Evolutionary conservation across 1,284 basidiomycete species (phyloP), one percentile per base, ranked within the genome.

Genomic region (Microbotryum silenes-acaulis): DNA sequence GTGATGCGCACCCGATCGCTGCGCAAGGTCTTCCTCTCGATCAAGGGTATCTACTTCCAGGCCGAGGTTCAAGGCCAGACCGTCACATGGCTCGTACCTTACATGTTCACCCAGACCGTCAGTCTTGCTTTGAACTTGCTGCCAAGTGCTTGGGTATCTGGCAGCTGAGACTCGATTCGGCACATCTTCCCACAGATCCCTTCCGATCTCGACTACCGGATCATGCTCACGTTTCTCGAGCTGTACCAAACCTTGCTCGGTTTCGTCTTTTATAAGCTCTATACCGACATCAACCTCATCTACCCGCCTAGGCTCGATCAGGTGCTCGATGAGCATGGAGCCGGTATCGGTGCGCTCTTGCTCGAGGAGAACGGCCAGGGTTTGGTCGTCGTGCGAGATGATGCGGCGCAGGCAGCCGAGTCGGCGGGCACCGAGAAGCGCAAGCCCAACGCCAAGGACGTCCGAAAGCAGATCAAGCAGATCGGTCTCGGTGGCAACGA

Each of bases 11-110:
- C 90, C 1, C 83, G 82, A 70, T 82, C 88, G 10, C 81, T 98
- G 48, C 84, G 88, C 63, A 97, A 97, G 77, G 84, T 88, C 37
- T 98, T 99, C 79, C 81, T 99, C 61, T 94, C 91, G 56, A 97
- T 99, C 77, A 98, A 98, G 78, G 96, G 96, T 52, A 85, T 98
- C 62, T 99, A 98, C 78, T 97, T 96, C 78, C 94, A 98, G 77
- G 92, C 91, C 16, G 90, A 96, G 74, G 83, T 97, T 33, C 84
- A 89, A 79, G 93, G 91, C 68, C 90, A 98, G 77, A 85, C 82
- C 33, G 76, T 80, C 47, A 93, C 92, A 54, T 99, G 96, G 96
- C 84, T 98, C 31, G 91, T 97, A 25, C 93, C 94, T 1, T 98
- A 97, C 77, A 89, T 92, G 74, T 99, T 99, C 77, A 94, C 93